Evolutionary conservation across 2,329 filamentous ascomycete species (phyloP), one percentile per base, ranked within the genome.

Genomic region (Thielaviopsis populi): DNA sequence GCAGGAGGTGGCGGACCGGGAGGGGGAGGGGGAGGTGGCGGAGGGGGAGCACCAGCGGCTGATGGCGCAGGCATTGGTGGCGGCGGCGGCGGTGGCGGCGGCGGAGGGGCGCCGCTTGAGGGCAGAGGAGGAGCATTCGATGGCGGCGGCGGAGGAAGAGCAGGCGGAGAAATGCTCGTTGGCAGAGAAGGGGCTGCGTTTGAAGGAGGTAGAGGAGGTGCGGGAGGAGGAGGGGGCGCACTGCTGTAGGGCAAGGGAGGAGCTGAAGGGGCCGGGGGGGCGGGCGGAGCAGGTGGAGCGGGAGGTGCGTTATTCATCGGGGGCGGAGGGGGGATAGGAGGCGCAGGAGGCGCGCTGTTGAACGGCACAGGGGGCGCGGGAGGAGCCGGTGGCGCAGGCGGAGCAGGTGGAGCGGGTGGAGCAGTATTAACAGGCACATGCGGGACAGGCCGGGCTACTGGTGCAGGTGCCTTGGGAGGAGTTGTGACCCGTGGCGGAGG

Each of bases 211-310:
- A 78, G 74, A 17, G 78, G 78, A 68, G 75, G 73, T 50, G 69
- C 67, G 58, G 73, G 73, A 41, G 69, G 67, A 59, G 73, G 73
- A 5, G 71, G 71, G 41, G 73, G 73, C 2, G 70, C 70, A 56
- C 24, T 33, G 27, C 53, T 33, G 15, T 17, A n/a, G 11, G 53
- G 53, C 37, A 73, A 73, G 59, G 79, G 78, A 67, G 72, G 69
- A 65, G 71, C 65, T 40, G 88, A 88, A 67, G 89, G 89, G 19
- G 86, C 83, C 43, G 85, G 78, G 37, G 83, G 83, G 68, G 88
- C 84, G 71, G 80, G 84, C 43, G 59, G 59, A 13, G 27, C 46
- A 11, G 89, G 84, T 6, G 91, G 91, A 63, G 91, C 90, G 22
- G 77, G 53, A 37, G 54, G 53, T 7, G 62, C 53, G n/a, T n/a